These are phyloP conservation scores for Chaetomium sp. DNA, from an alignment of 2,329 filamentous ascomycete species.

Conservation along the genomic window DNA sequence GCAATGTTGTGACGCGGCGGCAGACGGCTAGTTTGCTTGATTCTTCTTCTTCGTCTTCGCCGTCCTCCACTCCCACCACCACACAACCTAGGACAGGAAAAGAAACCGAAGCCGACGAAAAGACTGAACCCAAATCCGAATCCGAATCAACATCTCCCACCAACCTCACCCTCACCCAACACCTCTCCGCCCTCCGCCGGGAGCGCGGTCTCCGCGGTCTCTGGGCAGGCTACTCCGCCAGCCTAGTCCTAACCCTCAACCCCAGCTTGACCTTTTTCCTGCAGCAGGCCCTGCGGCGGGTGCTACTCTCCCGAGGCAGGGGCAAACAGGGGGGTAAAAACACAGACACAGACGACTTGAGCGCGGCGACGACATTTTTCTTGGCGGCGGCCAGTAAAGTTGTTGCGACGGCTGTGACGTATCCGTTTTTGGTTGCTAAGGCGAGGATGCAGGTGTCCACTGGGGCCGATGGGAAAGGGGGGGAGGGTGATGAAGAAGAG, in stretches of 20 bases:
- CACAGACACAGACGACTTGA: constrained; percentile 28
- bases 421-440: constrained; percentile 83
- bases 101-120: too few relatives aligned
- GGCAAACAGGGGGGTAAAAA: too few relatives aligned
- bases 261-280: constrained; percentile 81
- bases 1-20: constrained; percentile 75
- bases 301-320: constrained; percentile 44
- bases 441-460: constrained; percentile 63
- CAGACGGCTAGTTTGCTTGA: constrained; percentile 51
- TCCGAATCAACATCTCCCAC: constrained; percentile 5
- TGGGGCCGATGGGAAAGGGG: constrained; percentile 24
- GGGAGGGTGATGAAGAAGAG: background rate
- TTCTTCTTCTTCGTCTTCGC: too few relatives aligned
- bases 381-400: constrained; percentile 73
- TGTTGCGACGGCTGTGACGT: constrained; percentile 68
- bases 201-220: constrained; percentile 65
- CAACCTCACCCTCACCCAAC: constrained; percentile 45
- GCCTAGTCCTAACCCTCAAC: constrained; percentile 73
- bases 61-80: too few relatives aligned
- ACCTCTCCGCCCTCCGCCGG: constrained; percentile 54
- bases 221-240: constrained; percentile 84
- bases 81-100: too few relatives aligned
- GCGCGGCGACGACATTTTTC: constrained; percentile 35
- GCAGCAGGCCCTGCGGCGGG: constrained; percentile 62
- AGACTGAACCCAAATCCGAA: background rate